These are phyloP conservation scores for Scalesia atractyloides DNA, from an alignment of 129 eudicot species.

Conservation along the genomic window DNA sequence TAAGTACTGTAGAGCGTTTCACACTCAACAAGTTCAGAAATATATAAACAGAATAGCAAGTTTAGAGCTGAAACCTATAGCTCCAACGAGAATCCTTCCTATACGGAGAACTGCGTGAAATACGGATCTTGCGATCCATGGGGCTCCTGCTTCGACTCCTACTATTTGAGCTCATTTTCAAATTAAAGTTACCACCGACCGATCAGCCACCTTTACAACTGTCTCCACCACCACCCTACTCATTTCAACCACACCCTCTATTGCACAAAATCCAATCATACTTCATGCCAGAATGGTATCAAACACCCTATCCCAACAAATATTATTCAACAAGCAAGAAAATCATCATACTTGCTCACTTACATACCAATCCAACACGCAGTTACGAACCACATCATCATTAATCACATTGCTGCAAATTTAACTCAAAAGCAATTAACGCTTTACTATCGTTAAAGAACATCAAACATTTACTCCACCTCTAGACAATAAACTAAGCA, in stretches of 20 bases:
- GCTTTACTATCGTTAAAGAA: slow-evolving; percentile 3
- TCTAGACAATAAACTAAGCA: not conserved
- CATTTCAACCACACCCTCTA: slow-evolving; percentile 95
- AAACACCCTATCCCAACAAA: slow-evolving; percentile 60
- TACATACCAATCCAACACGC: slow-evolving; percentile 41
- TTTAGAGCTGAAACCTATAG: slow-evolving; percentile 55
- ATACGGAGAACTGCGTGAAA: slow-evolving; percentile 82
- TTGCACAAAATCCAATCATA: slow-evolving; percentile 55
- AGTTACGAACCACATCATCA: slow-evolving; percentile 35
- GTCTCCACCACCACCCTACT: slow-evolving; percentile 82
- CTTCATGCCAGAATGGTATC: slow-evolving; percentile 46
- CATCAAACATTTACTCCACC: slow-evolving; percentile 12
- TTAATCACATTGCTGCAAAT: slow-evolving; percentile 18
- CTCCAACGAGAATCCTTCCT: slow-evolving; percentile 78
- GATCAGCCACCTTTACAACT: slow-evolving; percentile 54
- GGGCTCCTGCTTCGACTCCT: slow-evolving; percentile 88
- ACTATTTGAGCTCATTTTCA: slow-evolving; percentile 71
- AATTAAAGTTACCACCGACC: slow-evolving; percentile 30
- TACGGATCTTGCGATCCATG: slow-evolving; percentile 82
- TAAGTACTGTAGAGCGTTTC: too few species aligned
- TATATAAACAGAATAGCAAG: too few species aligned
- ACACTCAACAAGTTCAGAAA: too few species aligned
- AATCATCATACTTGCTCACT: slow-evolving; percentile 39
- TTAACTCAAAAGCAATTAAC: slow-evolving; percentile 2
- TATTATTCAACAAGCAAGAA: slow-evolving; percentile 50